phyloP scores from a whole-genome alignment of 2,329 filamentous ascomycete species.

The Dactylella cylindrospora region DNA sequence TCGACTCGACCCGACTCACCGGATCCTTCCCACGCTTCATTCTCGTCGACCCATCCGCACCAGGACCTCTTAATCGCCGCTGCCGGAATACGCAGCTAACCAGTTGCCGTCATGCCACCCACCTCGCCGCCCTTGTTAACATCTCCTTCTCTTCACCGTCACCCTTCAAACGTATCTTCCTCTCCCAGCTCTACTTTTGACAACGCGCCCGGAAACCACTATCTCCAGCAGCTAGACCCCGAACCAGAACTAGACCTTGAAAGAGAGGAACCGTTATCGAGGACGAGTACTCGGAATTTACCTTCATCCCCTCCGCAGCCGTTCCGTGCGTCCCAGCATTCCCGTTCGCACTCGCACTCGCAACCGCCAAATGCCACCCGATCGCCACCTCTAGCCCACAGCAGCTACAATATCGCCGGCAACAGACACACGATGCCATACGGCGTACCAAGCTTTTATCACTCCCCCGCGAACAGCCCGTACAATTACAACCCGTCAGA shows the following conservation, averaged over 20 bases:
- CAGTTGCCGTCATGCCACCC: conserved; percentile 17
- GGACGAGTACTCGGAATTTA: too few relatives aligned
- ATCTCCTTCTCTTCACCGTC: conserved; percentile 11
- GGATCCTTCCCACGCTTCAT: too few relatives aligned
- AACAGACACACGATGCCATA: conserved; percentile 20
- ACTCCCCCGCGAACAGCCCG: conserved; percentile 26
- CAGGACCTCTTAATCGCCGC: neutral
- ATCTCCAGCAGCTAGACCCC: conserved; percentile 32
- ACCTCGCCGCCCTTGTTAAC: conserved; percentile 18
- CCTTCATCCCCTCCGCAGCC: too few relatives aligned
- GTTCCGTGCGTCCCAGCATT: neutral
- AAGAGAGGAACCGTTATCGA: neutral
- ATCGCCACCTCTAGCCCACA: neutral
- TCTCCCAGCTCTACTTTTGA: conserved; percentile 22
- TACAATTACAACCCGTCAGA: conserved; percentile 33
- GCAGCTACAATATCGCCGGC: conserved; percentile 8
- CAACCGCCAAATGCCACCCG: neutral
- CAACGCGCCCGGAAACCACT: conserved; percentile 40
- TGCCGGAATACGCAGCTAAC: neutral
- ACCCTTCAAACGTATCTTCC: conserved; percentile 27
- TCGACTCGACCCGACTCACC: too few relatives aligned
- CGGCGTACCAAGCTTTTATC: conserved; percentile 38
- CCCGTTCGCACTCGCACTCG: neutral
- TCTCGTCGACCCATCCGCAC: too few relatives aligned
- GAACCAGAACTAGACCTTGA: conserved; percentile 16